phyloP scores from a whole-genome alignment of 1,139 yeast species.

The Suhomyces bolitotheri region DNA sequence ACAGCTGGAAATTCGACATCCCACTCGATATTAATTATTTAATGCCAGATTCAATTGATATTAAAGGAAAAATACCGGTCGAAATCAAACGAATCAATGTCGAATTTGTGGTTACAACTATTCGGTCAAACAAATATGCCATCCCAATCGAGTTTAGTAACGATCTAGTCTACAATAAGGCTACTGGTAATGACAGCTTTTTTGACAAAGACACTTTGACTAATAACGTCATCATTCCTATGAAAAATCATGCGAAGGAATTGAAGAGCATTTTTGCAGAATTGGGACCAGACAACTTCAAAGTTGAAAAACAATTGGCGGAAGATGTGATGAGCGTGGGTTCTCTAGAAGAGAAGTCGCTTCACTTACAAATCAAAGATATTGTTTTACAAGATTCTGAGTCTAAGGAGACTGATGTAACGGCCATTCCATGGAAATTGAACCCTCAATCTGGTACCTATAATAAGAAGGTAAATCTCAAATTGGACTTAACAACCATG shows the following conservation, averaged over 20 bases:
- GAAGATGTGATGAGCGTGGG: constrained; percentile 36
- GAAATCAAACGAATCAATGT: constrained; percentile 18
- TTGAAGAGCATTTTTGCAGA: constrained; percentile 22
- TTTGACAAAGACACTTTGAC: constrained; percentile 29
- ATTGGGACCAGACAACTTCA: constrained; percentile 29
- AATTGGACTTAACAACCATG: constrained; percentile 11
- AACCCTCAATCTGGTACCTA: constrained; percentile 1
- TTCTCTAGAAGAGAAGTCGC: constrained; percentile 27
- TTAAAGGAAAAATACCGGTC: constrained; percentile 17
- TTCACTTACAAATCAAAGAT: constrained; percentile 26
- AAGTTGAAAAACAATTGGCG: constrained; percentile 31
- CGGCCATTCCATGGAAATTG: constrained; percentile 9
- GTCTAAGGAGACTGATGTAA: background rate
- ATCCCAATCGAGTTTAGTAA: constrained; percentile 26
- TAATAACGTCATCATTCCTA: constrained; percentile 25
- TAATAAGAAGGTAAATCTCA: constrained; percentile 8
- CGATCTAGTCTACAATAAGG: constrained; percentile 22
- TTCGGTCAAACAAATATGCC: constrained; percentile 19
- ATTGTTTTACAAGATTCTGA: constrained; percentile 3
- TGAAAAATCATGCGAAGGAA: constrained; percentile 22
- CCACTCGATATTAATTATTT: constrained; percentile 28
- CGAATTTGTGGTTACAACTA: constrained; percentile 23
- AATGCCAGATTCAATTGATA: constrained; percentile 9
- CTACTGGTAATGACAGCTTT: constrained; percentile 10
- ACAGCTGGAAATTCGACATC: constrained; percentile 31